Conservation (phyloP, 108 stramenopile species). For the Stephanodiscus minutulus region DNA sequence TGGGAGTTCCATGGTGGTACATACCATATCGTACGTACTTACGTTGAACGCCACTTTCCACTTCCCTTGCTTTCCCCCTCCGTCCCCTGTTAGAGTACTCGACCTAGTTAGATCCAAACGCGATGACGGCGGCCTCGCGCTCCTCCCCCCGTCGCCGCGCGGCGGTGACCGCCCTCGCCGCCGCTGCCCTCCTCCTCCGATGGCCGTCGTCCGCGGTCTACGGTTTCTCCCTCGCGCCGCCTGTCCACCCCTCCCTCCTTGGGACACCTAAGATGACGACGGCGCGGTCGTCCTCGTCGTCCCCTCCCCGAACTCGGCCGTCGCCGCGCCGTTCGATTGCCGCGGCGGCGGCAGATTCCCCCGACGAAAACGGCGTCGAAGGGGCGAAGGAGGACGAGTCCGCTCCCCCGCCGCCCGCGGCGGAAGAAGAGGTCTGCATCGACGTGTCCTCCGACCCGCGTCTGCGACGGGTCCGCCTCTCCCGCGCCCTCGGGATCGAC, state of each 20-base stretch:
- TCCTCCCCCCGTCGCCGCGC: neutral
- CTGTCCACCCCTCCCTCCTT: neutral
- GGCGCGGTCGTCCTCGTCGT: neutral
- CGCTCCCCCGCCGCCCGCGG: neutral
- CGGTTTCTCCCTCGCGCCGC: neutral
- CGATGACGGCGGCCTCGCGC: neutral
- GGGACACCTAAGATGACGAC: no score
- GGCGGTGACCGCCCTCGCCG: neutral
- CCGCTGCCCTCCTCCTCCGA: neutral
- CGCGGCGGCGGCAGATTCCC: neutral
- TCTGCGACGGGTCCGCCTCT: conserved; percentile 67
- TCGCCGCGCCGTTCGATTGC: neutral
- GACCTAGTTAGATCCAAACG: no score
- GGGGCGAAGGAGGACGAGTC: no score
- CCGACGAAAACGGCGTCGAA: neutral
- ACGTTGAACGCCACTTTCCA: no score
- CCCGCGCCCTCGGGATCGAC: conserved; percentile 89
- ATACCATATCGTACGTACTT: no score
- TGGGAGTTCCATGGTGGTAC: no score
- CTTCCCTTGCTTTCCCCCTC: no score
- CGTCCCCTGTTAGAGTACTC: no score
- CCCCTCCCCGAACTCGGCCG: no score
- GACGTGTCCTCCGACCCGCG: conserved; percentile 73
- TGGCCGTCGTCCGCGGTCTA: neutral
- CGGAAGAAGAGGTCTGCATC: conserved; percentile 21